A percentile compares a stretch with the other conserved stretches of the same genome.
These are phyloP conservation scores for Byssochlamys sp. DNA, from an alignment of 2,329 filamentous ascomycete genomes.

Conservation along the genomic window DNA sequence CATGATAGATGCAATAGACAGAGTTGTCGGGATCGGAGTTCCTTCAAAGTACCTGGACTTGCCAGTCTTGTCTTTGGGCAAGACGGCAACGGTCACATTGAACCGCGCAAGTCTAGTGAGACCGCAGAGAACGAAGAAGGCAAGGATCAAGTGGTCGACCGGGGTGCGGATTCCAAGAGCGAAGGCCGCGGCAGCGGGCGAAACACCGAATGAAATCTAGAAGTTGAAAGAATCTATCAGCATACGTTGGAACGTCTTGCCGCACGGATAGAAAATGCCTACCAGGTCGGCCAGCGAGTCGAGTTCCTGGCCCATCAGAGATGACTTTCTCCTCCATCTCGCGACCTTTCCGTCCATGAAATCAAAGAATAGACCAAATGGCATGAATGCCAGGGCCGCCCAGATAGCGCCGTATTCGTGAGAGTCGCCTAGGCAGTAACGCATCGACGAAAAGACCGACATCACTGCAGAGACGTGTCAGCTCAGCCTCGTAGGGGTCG, in stretches of 20 bases:
- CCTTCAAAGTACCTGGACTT: conserved; percentile 96
- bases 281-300: conserved; percentile 93
- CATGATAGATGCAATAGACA: conserved; percentile 74
- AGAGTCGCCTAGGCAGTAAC: conserved; percentile 73
- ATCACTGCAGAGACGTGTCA: conserved; percentile 49
- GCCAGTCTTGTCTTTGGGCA: conserved; percentile 83
- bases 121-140: conserved; percentile 89
- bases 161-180: conserved; percentile 76
- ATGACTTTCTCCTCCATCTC: conserved; percentile 91
- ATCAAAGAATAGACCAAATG: conserved; percentile 91
- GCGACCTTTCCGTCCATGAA: conserved; percentile 96
- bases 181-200: conserved; percentile 79
- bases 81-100: conserved; percentile 82
- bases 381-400: conserved; percentile 75
- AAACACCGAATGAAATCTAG: conserved; percentile 89
- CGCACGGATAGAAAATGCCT: conserved; percentile 25
- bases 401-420: conserved; percentile 61
- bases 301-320: conserved; percentile 93
- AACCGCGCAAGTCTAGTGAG: conserved; percentile 89
- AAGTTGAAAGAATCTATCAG: conserved; percentile 2
- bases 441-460: conserved; percentile 89
- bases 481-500: conserved; percentile 2
- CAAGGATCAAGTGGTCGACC: conserved; percentile 67
- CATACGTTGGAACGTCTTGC: neutral
- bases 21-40: conserved; percentile 84